These are phyloP conservation scores for Botrytis galanthina DNA, from an alignment of 2,329 filamentous ascomycete species.

Conservation along the genomic window DNA sequence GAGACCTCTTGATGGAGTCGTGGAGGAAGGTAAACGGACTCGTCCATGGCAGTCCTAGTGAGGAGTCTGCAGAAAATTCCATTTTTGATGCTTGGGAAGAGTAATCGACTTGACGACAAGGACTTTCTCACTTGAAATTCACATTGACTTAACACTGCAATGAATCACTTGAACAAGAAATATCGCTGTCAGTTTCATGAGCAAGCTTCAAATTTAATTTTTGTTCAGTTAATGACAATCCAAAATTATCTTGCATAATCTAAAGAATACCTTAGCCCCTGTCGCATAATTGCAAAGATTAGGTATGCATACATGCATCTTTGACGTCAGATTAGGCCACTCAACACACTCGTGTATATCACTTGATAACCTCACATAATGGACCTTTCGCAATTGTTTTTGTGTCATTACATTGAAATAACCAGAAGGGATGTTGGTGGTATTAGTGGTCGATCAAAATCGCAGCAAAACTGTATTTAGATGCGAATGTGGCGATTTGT, in stretches of 20 bases:
- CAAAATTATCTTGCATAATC: not conserved
- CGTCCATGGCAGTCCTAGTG: not conserved
- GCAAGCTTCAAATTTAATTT: not conserved
- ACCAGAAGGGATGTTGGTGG: not conserved
- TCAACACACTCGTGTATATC: not conserved
- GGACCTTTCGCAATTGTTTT: not conserved
- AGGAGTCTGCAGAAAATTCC: not conserved
- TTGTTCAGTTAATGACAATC: not conserved
- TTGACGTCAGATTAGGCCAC: not conserved
- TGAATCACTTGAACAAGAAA: not conserved
- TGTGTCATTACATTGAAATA: not conserved
- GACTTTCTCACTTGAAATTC: not conserved
- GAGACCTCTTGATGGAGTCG: not conserved
- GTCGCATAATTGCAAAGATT: not conserved
- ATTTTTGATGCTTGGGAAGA: not conserved
- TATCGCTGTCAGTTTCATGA: accelerated
- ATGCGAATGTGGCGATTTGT: not conserved
- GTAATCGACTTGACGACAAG: not conserved
- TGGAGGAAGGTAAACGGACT: not conserved
- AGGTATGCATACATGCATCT: not conserved
- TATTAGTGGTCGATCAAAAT: accelerated
- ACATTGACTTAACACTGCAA: not conserved
- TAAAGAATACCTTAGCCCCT: not conserved
- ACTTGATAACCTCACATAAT: not conserved
- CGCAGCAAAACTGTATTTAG: not conserved